Evolutionary conservation across 164 flowering plant species (phyloP).

Genomic region (Aristolochia fimbriata): DNA sequence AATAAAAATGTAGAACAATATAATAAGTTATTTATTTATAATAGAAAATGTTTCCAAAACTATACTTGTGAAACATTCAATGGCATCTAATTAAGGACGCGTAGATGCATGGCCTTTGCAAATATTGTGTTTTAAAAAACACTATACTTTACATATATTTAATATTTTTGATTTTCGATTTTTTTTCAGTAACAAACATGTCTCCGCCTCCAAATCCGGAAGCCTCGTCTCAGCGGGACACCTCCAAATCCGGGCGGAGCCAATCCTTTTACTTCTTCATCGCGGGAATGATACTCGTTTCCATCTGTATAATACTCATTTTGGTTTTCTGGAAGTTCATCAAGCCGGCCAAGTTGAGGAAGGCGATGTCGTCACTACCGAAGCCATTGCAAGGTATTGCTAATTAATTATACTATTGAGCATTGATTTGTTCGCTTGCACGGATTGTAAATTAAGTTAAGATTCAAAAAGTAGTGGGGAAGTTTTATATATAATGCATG

Average conservation of each 20-base stretch:
- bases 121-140: no score
- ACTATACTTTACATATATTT: no score
- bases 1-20: no score
- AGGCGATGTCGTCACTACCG: constrained; percentile 5
- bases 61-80: no score
- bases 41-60: no score
- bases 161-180: no score
- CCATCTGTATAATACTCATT: constrained; percentile 27
- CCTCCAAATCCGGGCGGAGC: constrained; percentile 1
- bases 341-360: constrained; percentile 16
- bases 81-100: no score
- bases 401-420: background rate
- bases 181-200: constrained; percentile 4
- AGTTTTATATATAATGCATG: no score
- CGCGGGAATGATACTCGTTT: constrained; percentile 28
- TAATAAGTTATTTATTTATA: no score
- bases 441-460: no score
- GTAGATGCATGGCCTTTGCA: no score
- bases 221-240: constrained; percentile 2
- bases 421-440: background rate
- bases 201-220: constrained; percentile 14
- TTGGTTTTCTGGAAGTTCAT: constrained; percentile 25
- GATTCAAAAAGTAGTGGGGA: no score
- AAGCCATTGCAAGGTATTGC: constrained; percentile 19
- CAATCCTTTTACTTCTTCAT: constrained; percentile 31